Evolutionary conservation across 306 rosid genomes (phyloP), one percentile per base, ranked within the genome.

Genomic region (Canavalia ensiformis): DNA sequence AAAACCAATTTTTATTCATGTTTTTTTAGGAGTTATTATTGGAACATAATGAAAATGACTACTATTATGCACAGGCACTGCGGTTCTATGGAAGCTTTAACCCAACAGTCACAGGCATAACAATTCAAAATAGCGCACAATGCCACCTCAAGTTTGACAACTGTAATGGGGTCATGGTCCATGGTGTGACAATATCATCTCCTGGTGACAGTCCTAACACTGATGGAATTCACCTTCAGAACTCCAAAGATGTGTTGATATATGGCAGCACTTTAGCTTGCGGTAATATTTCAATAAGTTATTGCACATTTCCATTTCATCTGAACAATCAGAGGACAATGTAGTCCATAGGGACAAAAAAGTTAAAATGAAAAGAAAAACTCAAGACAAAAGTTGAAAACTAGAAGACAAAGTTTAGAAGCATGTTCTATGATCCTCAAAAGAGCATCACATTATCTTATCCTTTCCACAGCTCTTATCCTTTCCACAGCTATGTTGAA

Each of bases 201-300:
- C 99, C 99, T 1, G 97, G 91, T 12, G 85, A 91, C 70, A 95
- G 99, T 54, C 94, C 94, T 54, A 93, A 95, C 85, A 95, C 99
- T 0, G 99, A 95, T 70, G 99, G 99, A 73, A 93, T 95, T 86
- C 99, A 95, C 86, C 90, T 95, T 12, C 99, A 95, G 87, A 89
- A 93, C 86, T 93, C 99, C 86, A 88, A 80, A 78, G 88, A 90
- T 66, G 99, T 92, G 29, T 83, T 93, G 71, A 95, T 95, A 83
- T 85, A 93, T 65, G 75, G 86, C 89, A 82, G 86, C 81, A 81
- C 49, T 67, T 84, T 95, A 56, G 94, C 93, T 33, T 95, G 99
- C 7, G 99, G 99, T 95, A 95, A 83, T 28, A 81, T 58, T 84
- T 85, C 51, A 71, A 59, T 55, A 12, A 84, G 37, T 81, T 47